phyloP scores from a whole-genome alignment of 768 basidiomycete species.

The Harrya chromipes region DNA sequence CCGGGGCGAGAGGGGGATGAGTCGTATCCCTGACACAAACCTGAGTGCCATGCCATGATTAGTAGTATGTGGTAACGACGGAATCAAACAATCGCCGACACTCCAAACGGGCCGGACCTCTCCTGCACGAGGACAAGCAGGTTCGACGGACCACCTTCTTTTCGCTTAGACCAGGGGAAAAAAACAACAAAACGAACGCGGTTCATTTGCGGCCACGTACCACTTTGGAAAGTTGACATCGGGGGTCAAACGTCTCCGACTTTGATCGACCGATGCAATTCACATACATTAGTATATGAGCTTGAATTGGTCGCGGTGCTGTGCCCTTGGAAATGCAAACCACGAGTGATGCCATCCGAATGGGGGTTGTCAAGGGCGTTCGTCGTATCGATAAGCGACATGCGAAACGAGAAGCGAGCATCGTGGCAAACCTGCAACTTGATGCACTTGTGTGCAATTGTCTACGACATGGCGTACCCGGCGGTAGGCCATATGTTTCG shows the following conservation, averaged over 20 bases:
- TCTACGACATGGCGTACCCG: too few relatives aligned
- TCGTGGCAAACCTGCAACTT: not conserved
- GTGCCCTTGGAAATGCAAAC: conserved; percentile 2
- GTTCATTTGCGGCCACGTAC: not conserved
- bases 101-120: not conserved
- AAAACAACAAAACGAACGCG: not conserved
- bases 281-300: too few relatives aligned
- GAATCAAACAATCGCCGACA: conserved; percentile 19
- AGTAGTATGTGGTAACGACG: conserved; percentile 15
- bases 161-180: conserved; percentile 10
- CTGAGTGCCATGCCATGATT: not conserved
- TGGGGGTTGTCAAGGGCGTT: not conserved
- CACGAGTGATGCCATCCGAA: not conserved
- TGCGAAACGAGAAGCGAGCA: not conserved
- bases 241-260: conserved; percentile 26
- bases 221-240: conserved; percentile 12
- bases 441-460: too few relatives aligned
- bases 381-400: not conserved
- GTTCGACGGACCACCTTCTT: not conserved
- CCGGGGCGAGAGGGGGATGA: too few relatives aligned
- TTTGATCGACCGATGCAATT: conserved; percentile 14
- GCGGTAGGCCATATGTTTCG: too few relatives aligned
- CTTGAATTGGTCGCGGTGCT: not conserved
- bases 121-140: not conserved
- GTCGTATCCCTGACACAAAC: not conserved